A percentile compares a stretch with the other conserved stretches of the same genome.
phyloP scores from a whole-genome alignment of 2,329 filamentous ascomycete species.

The Macroventuria anomochaeta region DNA sequence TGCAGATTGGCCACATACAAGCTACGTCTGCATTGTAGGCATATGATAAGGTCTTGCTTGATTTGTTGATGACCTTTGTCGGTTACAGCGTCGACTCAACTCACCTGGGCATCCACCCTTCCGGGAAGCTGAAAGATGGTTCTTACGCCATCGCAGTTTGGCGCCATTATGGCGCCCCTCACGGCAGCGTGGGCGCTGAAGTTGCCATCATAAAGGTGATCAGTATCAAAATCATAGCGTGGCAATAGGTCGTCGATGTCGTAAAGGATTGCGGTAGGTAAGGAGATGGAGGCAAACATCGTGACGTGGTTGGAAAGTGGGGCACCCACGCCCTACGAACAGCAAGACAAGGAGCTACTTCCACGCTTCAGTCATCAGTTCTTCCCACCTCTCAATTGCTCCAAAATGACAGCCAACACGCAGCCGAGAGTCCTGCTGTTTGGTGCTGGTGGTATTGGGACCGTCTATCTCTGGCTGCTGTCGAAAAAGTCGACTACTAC shows the following conservation, averaged over 20 bases:
- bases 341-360: background rate
- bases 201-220: too few species aligned
- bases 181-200: too few species aligned
- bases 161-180: too few species aligned
- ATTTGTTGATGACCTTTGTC: too few species aligned
- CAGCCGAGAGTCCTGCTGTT: constrained; percentile 47
- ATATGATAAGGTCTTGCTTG: too few species aligned
- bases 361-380: background rate
- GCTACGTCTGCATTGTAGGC: too few species aligned
- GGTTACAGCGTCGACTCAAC: too few species aligned
- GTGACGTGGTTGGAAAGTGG: constrained; percentile 9
- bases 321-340: constrained; percentile 8
- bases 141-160: too few species aligned
- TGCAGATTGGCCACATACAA: too few species aligned
- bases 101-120: too few species aligned
- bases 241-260: background rate
- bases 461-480: constrained; percentile 53
- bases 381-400: background rate
- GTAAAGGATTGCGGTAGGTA: background rate
- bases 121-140: too few species aligned
- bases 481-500: constrained; percentile 51
- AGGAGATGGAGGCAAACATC: background rate
- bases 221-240: too few species aligned
- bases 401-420: constrained; percentile 14
- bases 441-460: constrained; percentile 53